phyloP scores from a whole-genome alignment of 2,329 filamentous ascomycete species.

The Zasmidium citrigriseum region DNA sequence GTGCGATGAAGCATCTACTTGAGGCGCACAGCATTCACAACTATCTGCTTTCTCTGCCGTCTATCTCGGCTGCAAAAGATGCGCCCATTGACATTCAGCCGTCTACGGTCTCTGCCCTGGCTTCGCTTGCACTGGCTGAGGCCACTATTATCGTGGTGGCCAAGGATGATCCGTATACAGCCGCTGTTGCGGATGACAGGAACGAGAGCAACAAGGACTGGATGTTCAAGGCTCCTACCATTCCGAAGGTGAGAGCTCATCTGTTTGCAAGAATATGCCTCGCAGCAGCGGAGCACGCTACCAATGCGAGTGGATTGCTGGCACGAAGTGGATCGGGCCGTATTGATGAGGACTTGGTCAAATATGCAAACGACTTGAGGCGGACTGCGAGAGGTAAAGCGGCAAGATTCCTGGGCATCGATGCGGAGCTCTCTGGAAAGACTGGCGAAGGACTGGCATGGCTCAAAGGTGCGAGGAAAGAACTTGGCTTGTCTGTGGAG shows the following conservation, averaged over 20 bases:
- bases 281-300: constrained; percentile 83
- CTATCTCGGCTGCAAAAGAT: constrained; percentile 51
- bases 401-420: constrained; percentile 86
- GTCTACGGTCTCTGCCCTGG: constrained; percentile 46
- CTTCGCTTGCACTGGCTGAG: constrained; percentile 74
- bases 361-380: constrained; percentile 75
- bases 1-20: constrained; percentile 75
- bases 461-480: constrained; percentile 74
- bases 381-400: constrained; percentile 78
- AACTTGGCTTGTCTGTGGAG: constrained; percentile 64
- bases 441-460: constrained; percentile 85
- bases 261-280: constrained; percentile 86
- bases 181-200: constrained; percentile 75
- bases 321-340: constrained; percentile 46
- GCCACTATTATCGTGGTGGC: constrained; percentile 86
- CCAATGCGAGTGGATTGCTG: constrained; percentile 63
- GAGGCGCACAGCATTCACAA: constrained; percentile 77
- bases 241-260: constrained; percentile 85
- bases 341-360: constrained; percentile 66
- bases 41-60: constrained; percentile 57
- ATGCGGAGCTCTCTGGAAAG: constrained; percentile 79
- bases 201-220: constrained; percentile 86
- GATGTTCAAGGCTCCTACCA: constrained; percentile 91
- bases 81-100: constrained; percentile 44
- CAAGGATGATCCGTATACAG: constrained; percentile 92